phyloP scores from a whole-genome alignment of 805 yeast genomes.

The Sungouiozyma ichnusensis region DNA sequence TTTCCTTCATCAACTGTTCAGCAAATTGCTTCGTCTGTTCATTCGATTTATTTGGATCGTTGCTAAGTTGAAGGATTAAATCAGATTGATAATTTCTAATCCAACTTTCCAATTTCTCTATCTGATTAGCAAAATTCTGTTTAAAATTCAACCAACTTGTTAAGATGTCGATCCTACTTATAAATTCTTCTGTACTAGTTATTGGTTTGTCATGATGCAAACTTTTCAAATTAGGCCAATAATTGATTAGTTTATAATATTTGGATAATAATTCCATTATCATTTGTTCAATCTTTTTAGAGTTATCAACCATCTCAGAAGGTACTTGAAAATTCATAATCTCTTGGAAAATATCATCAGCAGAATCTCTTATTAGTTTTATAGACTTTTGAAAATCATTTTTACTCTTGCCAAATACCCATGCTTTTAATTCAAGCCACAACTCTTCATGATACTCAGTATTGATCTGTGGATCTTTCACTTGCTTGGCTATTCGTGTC shows the following conservation, averaged over 20 bases:
- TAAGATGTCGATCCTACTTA: conserved; percentile 57
- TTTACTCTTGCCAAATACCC: conserved; percentile 69
- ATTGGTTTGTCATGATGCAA: conserved; percentile 72
- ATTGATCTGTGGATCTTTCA: conserved; percentile 19
- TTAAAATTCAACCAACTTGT: conserved; percentile 77
- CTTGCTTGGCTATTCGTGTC: conserved; percentile 52
- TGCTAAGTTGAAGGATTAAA: not conserved
- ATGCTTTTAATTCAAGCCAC: conserved; percentile 84
- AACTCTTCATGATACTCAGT: conserved; percentile 34
- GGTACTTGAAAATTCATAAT: conserved; percentile 52
- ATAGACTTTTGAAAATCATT: conserved; percentile 69
- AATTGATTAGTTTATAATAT: conserved; percentile 56
- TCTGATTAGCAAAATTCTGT: conserved; percentile 53
- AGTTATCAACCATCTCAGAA: conserved; percentile 27
- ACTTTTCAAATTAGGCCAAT: conserved; percentile 72
- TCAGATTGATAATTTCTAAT: conserved; percentile 75
- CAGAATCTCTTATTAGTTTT: conserved; percentile 55
- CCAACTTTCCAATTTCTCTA: conserved; percentile 58
- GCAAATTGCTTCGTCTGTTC: conserved; percentile 67
- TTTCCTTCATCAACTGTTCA: conserved; percentile 72
- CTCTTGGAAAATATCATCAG: conserved; percentile 63
- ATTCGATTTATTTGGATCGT: conserved; percentile 27
- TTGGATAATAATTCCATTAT: conserved; percentile 48
- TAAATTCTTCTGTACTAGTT: conserved; percentile 55
- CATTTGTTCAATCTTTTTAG: conserved; percentile 35